phyloP scores from a whole-genome alignment of 495 filamentous ascomycete genomes.

The Neurospora discreta region DNA sequence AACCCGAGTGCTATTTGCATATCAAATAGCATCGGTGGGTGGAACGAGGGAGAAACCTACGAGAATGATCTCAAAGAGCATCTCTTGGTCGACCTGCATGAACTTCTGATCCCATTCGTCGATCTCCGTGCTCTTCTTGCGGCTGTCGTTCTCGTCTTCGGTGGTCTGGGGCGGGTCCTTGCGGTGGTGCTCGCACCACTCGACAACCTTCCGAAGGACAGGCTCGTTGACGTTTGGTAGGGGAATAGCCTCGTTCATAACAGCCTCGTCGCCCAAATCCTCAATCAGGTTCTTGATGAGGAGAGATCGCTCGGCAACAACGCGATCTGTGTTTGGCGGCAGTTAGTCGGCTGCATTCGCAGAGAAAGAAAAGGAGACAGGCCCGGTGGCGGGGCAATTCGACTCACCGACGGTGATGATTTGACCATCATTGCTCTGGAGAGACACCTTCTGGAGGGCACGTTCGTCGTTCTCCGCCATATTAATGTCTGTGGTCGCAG shows the following conservation, averaged over 20 bases:
- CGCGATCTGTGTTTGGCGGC: conserved; percentile 42
- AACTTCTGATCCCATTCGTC: conserved; percentile 99
- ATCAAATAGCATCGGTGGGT: not conserved
- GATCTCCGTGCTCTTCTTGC: conserved; percentile 97
- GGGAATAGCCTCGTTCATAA: conserved; percentile 58
- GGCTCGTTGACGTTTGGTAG: conserved; percentile 86
- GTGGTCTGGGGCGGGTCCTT: conserved; percentile 63
- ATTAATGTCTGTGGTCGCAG: not conserved
- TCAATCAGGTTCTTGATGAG: conserved; percentile 98
- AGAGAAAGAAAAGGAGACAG: not conserved
- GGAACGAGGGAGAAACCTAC: conserved; percentile 39
- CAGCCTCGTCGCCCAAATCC: conserved; percentile 64
- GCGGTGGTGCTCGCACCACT: conserved; percentile 94
- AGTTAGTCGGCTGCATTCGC: not conserved
- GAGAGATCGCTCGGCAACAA: conserved; percentile 81
- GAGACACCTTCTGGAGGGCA: conserved; percentile 4
- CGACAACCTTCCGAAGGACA: conserved; percentile 88
- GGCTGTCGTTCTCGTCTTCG: conserved; percentile 84
- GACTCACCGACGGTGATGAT: conserved; percentile 11
- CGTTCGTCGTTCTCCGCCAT: conserved; percentile 10
- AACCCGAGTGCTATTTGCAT: not conserved
- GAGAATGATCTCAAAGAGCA: conserved; percentile 98
- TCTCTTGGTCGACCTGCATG: conserved; percentile 99
- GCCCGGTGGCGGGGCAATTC: conserved; percentile 1
- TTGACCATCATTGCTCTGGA: conserved; percentile 13